Evolutionary conservation across 2,329 filamentous ascomycete species (phyloP), one percentile per base, ranked within the genome.

Genomic region (Hymenoscyphus fraxineus): DNA sequence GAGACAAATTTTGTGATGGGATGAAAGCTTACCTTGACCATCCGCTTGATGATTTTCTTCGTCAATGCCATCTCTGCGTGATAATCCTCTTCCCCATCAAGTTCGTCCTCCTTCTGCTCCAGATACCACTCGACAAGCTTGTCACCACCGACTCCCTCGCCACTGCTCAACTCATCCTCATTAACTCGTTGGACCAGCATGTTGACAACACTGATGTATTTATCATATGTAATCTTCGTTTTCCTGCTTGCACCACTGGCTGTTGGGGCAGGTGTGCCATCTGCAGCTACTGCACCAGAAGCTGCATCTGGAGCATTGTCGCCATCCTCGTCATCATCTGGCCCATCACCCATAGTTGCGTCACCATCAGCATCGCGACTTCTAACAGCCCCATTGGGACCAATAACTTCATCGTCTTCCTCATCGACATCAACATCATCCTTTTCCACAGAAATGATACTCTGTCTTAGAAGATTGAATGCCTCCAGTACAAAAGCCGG

Each of bases 371-470:
- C 70, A 71, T 82, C 77, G 72, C 77, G 72, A 70, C 78, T 58
- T 78, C 76, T 61, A 56, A 66, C 72, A 74, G 79, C 55, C 78
- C 82, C 64, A 79, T 76, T 66, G 82, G 81, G 67, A 80, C 80
- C 65, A 65, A 76, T n/a, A 73, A 77, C 41, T n/a, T 80, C 81
- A 22, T 87, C 85, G 22, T 91, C 89, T 2, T 92, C 89, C 6
- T 88, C 93, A 61, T 97, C 92, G 66, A 99, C 89, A 74, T 98
- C 94, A 16, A 99, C 88, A 72, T 99, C 95, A 72, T 99, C 95
- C 74, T 98, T 95, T 78, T 99, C 95, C 32, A 99, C 95, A 1
- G 91, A 95, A 73, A 99, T 97, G 76, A 99, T 99, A 77, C 91
- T 95, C 78, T 97, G 93, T 54, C 93, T 84, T 13, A 99, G 85